Conservation (phyloP, 2,329 filamentous ascomycete species). For the Microcera coccophila region DNA sequence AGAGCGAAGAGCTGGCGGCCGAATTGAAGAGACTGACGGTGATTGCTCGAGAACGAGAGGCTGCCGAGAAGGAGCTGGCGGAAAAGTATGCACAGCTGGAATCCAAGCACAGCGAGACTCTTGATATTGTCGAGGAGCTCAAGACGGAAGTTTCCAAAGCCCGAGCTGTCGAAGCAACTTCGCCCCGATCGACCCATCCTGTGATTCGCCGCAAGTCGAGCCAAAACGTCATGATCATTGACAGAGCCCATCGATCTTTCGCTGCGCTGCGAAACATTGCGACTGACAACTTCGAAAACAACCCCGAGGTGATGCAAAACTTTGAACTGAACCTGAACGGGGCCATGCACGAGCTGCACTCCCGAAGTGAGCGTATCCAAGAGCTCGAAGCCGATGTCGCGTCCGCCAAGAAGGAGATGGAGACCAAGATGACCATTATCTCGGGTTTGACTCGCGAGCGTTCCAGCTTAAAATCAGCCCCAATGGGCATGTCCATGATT, state of each 20-base stretch:
- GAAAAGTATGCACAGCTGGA: constrained; percentile 81
- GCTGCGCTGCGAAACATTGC: constrained; percentile 86
- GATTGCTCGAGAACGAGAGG: constrained; percentile 72
- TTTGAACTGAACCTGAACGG: constrained; percentile 90
- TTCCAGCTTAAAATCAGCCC: constrained; percentile 77
- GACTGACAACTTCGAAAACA: constrained; percentile 74
- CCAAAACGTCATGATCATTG: constrained; percentile 80
- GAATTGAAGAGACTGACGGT: constrained; percentile 70
- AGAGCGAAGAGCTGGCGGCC: constrained; percentile 46
- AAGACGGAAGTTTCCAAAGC: constrained; percentile 81
- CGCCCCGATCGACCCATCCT: constrained; percentile 63
- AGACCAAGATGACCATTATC: constrained; percentile 93
- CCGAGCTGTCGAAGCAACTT: constrained; percentile 56
- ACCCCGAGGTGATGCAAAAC: constrained; percentile 81
- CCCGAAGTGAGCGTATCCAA: constrained; percentile 82
- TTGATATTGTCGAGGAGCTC: constrained; percentile 85
- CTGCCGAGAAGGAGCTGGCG: constrained; percentile 66
- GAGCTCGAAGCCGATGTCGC: constrained; percentile 81
- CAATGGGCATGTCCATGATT: constrained; percentile 88
- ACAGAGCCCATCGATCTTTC: constrained; percentile 88
- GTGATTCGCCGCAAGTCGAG: constrained; percentile 91
- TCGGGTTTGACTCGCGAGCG: constrained; percentile 89
- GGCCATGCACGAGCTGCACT: constrained; percentile 87
- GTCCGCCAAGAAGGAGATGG: constrained; percentile 89
- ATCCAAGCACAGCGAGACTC: constrained; percentile 71